Evolutionary conservation across 2,329 filamentous ascomycete species (phyloP).

Genomic region (Venturia oleaginea): DNA sequence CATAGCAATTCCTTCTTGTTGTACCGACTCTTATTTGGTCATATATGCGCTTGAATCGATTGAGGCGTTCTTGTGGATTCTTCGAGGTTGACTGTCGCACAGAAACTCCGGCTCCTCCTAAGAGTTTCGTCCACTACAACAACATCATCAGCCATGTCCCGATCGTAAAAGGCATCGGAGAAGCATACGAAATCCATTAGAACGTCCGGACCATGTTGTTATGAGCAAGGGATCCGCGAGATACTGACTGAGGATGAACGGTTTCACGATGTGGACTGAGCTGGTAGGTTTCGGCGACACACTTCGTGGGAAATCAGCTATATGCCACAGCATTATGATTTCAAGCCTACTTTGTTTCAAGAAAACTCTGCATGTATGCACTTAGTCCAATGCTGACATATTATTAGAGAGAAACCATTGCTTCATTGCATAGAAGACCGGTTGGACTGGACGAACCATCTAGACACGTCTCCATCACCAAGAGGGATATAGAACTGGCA

Average conservation of each 20-base stretch:
- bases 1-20: not conserved
- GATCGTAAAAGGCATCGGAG: not conserved
- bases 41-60: slow-evolving; percentile 52
- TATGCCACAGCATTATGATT: not conserved
- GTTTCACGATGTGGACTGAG: not conserved
- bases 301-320: not conserved
- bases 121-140: slow-evolving; percentile 42
- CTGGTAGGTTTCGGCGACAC: not conserved
- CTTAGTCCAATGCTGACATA: no score
- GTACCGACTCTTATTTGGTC: slow-evolving; percentile 45
- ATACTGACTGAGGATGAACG: not conserved
- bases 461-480: no score
- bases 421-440: no score
- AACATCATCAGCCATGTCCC: not conserved
- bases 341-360: not conserved
- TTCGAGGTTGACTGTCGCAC: slow-evolving; percentile 25
- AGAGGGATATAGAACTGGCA: no score
- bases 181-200: slow-evolving; percentile 15
- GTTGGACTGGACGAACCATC: no score
- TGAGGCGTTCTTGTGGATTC: slow-evolving; percentile 51
- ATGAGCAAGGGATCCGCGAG: not conserved
- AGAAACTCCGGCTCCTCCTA: slow-evolving; percentile 8
- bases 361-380: no score
- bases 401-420: no score
- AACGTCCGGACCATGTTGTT: not conserved